Conservation (phyloP, 208 protist species). For the Acanthamoeba triangularis region DNA sequence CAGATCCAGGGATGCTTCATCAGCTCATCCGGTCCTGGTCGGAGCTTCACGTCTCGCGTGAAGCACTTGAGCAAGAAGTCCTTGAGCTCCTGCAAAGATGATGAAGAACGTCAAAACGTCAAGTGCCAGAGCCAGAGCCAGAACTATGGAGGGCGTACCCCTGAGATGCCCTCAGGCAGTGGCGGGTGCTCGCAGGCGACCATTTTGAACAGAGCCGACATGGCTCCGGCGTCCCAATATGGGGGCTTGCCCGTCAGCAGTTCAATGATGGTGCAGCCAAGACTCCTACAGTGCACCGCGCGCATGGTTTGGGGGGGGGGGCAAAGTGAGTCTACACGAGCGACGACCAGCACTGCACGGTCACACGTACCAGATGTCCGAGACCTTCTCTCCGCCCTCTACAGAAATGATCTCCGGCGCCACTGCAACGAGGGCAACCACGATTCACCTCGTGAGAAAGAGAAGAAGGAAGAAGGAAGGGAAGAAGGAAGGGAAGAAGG, state of each 20-base stretch:
- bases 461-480: too few species aligned
- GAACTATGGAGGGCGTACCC: neutral
- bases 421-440: constrained; percentile 80
- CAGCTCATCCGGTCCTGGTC: constrained; percentile 87
- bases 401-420: constrained; percentile 95
- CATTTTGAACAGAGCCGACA: constrained; percentile 94
- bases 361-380: constrained; percentile 92
- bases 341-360: neutral
- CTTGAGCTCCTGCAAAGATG: constrained; percentile 66
- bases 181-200: constrained; percentile 89
- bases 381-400: constrained; percentile 89
- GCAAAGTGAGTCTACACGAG: neutral
- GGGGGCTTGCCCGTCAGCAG: constrained; percentile 94
- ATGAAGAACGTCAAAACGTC: constrained; percentile 85
- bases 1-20: constrained; percentile 88
- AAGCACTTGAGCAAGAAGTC: constrained; percentile 93
- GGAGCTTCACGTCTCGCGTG: constrained; percentile 89
- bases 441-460: neutral
- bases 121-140: neutral
- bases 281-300: constrained; percentile 69
- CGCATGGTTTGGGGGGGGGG: neutral
- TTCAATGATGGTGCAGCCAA: constrained; percentile 96
- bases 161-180: constrained; percentile 51
- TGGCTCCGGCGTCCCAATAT: constrained; percentile 94
- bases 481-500: too few species aligned